A percentile compares a stretch with the other conserved stretches of the same genome.
These are phyloP conservation scores for Tieghemostelium lacteum DNA, from an alignment of 78 protist species.

Conservation along the genomic window DNA sequence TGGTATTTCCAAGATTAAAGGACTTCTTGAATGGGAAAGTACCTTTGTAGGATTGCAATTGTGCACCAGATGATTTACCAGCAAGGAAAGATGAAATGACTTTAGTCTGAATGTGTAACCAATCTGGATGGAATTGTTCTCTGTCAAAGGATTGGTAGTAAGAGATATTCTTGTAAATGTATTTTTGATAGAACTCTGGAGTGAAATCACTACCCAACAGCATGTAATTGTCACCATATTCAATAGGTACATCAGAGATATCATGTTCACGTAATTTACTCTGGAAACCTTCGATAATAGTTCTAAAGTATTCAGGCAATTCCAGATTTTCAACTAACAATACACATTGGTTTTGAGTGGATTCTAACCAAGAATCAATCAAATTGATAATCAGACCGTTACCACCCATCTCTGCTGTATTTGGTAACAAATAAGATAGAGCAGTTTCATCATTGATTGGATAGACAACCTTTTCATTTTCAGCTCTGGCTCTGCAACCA, in stretches of 20 bases:
- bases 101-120: neutral
- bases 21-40: constrained; percentile 5
- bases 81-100: constrained; percentile 26
- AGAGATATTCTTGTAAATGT: constrained; percentile 15
- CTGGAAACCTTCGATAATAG: neutral
- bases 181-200: constrained; percentile 8
- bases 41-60: neutral
- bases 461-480: constrained; percentile 34
- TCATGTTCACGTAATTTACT: neutral
- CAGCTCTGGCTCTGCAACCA: constrained; percentile 56
- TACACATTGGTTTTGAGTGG: constrained; percentile 13
- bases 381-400: constrained; percentile 35
- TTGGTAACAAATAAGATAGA: neutral
- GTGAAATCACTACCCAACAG: constrained; percentile 43
- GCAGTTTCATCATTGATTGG: constrained; percentile 28
- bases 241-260: constrained; percentile 18
- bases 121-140: neutral
- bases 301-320: neutral
- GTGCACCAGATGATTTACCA: constrained; percentile 24
- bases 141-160: constrained; percentile 35
- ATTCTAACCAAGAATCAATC: constrained; percentile 29
- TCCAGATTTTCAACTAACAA: neutral
- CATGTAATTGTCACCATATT: constrained; percentile 6
- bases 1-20: no score
- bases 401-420: neutral